A percentile compares a stretch with the other conserved stretches of the same genome.
These are phyloP conservation scores for Chalciporus piperatus DNA, from an alignment of 768 basidiomycete species.

Conservation along the genomic window DNA sequence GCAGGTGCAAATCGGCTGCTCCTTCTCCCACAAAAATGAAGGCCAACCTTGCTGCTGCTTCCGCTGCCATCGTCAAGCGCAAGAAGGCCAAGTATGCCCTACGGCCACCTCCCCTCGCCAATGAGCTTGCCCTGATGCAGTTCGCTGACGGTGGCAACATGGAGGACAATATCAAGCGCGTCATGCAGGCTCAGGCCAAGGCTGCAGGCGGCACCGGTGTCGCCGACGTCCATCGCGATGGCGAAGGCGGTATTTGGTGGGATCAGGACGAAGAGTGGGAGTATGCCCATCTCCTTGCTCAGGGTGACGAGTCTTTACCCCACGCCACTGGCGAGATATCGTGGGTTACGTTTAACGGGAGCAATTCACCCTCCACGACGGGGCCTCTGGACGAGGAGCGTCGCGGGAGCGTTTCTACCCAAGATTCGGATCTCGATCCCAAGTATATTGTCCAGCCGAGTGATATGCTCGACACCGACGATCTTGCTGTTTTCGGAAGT, in stretches of 20 bases:
- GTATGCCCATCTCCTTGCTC: slow-evolving; percentile 56
- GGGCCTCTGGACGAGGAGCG: slow-evolving; percentile 30
- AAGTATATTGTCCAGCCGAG: slow-evolving; percentile 44
- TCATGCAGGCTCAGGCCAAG: slow-evolving; percentile 56
- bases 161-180: slow-evolving; percentile 50
- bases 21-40: slow-evolving; percentile 27
- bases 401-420: slow-evolving; percentile 47
- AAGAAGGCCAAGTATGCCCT: slow-evolving; percentile 53
- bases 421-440: slow-evolving; percentile 54
- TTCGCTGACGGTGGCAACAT: slow-evolving; percentile 62
- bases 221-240: slow-evolving; percentile 58
- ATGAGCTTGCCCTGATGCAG: slow-evolving; percentile 69
- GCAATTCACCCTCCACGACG: slow-evolving; percentile 12
- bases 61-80: slow-evolving; percentile 40
- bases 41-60: slow-evolving; percentile 10
- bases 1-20: slow-evolving; percentile 36
- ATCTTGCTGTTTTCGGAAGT: slow-evolving; percentile 33
- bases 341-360: slow-evolving; percentile 43
- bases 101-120: slow-evolving; percentile 50
- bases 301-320: slow-evolving; percentile 28
- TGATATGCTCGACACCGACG: slow-evolving; percentile 31
- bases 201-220: slow-evolving; percentile 36
- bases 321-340: slow-evolving; percentile 31
- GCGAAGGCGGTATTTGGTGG: slow-evolving; percentile 62
- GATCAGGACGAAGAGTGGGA: slow-evolving; percentile 73